Percentiles rank a stretch among this genome's conserved stretches.
Conservation (phyloP, 1,284 basidiomycete genomes). For the Sporisorium iseilematis-ciliati region DNA sequence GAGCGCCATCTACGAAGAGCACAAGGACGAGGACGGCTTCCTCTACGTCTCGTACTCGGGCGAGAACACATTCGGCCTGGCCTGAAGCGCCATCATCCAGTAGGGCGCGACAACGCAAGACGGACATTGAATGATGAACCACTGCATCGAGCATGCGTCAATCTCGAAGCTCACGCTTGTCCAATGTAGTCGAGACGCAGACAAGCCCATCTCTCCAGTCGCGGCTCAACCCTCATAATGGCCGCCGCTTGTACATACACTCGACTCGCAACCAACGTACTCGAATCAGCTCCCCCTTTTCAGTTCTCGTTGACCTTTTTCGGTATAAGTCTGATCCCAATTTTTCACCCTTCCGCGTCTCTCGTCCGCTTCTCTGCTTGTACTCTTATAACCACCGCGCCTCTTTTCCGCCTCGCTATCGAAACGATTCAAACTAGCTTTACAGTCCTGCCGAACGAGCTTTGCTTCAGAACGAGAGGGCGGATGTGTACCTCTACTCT, state of each 20-base stretch:
- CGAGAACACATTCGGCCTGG: constrained; percentile 62
- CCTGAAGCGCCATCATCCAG: neutral
- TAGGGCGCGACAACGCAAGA: neutral
- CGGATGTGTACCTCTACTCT: too few relatives aligned
- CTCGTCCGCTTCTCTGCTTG: constrained; percentile 4
- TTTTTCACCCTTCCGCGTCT: neutral
- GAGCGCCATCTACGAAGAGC: constrained; percentile 99
- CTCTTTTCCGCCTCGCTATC: constrained; percentile 6
- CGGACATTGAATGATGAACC: neutral
- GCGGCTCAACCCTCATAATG: neutral
- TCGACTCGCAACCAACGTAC: neutral
- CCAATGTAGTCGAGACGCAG: neutral
- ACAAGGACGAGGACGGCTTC: constrained; percentile 73
- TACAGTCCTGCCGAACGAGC: too few relatives aligned
- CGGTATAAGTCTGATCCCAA: neutral
- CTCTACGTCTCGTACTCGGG: constrained; percentile 67
- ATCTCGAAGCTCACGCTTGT: neutral
- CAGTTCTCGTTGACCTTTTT: neutral
- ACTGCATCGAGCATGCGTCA: neutral
- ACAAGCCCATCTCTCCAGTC: neutral
- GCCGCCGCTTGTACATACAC: neutral
- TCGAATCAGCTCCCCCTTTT: neutral
- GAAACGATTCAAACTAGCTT: constrained; percentile 2
- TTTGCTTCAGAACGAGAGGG: too few relatives aligned
- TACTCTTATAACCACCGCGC: constrained; percentile 5